These are phyloP conservation scores for Chlorophyllum brunneum DNA, from an alignment of 768 basidiomycete species.

Conservation along the genomic window DNA sequence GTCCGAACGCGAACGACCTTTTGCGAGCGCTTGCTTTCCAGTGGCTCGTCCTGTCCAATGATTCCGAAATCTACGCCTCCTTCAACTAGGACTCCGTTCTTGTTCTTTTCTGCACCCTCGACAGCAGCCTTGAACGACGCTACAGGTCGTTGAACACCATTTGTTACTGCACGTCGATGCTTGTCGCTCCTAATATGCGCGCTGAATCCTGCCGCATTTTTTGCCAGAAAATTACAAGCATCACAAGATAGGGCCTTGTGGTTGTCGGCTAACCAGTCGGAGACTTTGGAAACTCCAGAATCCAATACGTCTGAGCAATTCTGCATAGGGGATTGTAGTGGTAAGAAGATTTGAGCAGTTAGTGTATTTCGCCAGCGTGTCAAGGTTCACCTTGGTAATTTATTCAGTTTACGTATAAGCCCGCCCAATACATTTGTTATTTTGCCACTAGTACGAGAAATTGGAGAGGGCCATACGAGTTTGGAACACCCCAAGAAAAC, in stretches of 20 bases:
- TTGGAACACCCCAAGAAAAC: too few species aligned
- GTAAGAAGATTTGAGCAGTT: too few species aligned
- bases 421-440: too few species aligned
- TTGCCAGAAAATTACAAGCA: slow-evolving; percentile 32
- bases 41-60: slow-evolving; percentile 32
- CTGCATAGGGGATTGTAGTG: background rate
- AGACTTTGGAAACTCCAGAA: slow-evolving; percentile 29
- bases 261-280: slow-evolving; percentile 23
- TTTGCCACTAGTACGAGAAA: too few species aligned
- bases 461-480: too few species aligned
- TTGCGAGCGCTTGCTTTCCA: slow-evolving; percentile 18
- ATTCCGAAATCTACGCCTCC: slow-evolving; percentile 49
- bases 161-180: slow-evolving; percentile 1
- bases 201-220: slow-evolving; percentile 6
- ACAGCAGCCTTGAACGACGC: slow-evolving; percentile 36
- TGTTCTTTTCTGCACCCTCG: slow-evolving; percentile 51
- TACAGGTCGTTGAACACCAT: background rate
- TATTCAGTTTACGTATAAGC: too few species aligned
- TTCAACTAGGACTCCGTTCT: slow-evolving; percentile 43
- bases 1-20: slow-evolving; percentile 21
- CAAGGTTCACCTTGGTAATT: too few species aligned
- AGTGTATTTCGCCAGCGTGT: too few species aligned
- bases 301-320: slow-evolving; percentile 36
- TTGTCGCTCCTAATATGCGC: background rate
- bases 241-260: slow-evolving; percentile 38